A percentile compares a stretch with the other conserved stretches of the same genome.
Evolutionary conservation across 768 basidiomycete species (phyloP).

Genomic region (Lyophyllum semitale): DNA sequence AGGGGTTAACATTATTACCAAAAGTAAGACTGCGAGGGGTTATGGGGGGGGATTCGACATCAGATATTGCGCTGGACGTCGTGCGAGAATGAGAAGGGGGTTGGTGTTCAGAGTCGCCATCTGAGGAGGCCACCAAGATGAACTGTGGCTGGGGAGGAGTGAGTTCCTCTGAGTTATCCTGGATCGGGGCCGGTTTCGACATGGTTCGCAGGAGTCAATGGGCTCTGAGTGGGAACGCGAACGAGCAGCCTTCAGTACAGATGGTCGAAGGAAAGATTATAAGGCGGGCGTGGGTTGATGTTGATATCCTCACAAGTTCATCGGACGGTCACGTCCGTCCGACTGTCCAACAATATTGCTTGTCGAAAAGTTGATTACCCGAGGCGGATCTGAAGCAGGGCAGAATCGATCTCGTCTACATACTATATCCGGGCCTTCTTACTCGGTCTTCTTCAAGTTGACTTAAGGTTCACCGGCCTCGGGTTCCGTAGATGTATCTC

Average conservation of each 20-base stretch:
- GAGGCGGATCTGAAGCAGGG: conserved; percentile 21
- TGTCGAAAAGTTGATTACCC: conserved; percentile 22
- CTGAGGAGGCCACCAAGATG: conserved; percentile 26
- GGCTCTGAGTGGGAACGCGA: conserved; percentile 4
- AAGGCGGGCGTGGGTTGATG: conserved; percentile 24
- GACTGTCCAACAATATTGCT: conserved; percentile 29
- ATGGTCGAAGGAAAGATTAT: conserved; percentile 28
- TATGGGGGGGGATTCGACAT: conserved; percentile 37
- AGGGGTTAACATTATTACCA: conserved; percentile 41
- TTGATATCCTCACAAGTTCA: conserved; percentile 22
- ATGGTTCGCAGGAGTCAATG: conserved; percentile 9
- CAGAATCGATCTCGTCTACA: conserved; percentile 27
- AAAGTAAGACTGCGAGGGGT: conserved; percentile 43
- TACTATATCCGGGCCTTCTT: conserved; percentile 24
- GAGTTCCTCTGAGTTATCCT: conserved; percentile 28
- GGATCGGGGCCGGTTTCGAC: conserved; percentile 20
- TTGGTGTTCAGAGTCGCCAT: conserved; percentile 28
- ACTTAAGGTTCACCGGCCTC: conserved; percentile 16
- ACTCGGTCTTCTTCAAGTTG: too few relatives aligned
- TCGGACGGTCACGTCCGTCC: conserved; percentile 20
- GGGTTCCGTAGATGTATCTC: conserved; percentile 14
- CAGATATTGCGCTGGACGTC: conserved; percentile 31
- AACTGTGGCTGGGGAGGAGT: conserved; percentile 34
- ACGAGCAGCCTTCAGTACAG: conserved; percentile 13
- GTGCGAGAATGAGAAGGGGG: conserved; percentile 34